These are phyloP conservation scores for Suillus fuscotomentosus DNA, from an alignment of 768 basidiomycete species.

Conservation along the genomic window DNA sequence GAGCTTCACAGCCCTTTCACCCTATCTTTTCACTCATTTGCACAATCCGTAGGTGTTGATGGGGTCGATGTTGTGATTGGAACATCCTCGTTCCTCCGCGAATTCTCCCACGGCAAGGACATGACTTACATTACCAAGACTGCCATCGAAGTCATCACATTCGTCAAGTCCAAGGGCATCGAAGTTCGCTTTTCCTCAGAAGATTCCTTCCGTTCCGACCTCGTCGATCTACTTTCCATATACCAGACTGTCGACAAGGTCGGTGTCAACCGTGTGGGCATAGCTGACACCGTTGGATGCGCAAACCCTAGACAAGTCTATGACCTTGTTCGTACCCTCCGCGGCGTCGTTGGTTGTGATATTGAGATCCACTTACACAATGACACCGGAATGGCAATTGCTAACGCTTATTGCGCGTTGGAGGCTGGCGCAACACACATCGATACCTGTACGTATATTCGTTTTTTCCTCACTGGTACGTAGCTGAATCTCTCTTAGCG, in stretches of 20 bases:
- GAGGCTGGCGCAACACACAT: conserved; percentile 99
- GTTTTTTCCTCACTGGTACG: neutral
- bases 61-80: conserved; percentile 99
- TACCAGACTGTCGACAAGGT: conserved; percentile 99
- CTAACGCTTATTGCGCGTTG: conserved; percentile 96
- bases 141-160: conserved; percentile 97
- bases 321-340: conserved; percentile 92
- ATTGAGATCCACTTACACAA: conserved; percentile 99
- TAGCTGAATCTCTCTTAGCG: conserved; percentile 42
- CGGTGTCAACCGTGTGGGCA: conserved; percentile 97
- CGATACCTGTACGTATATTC: conserved; percentile 77
- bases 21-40: neutral
- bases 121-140: conserved; percentile 99
- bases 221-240: conserved; percentile 97
- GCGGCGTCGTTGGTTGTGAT: conserved; percentile 96
- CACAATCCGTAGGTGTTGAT: conserved; percentile 71
- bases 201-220: conserved; percentile 99
- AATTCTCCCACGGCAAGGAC: conserved; percentile 99
- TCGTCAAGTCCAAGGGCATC: conserved; percentile 99
- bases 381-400: conserved; percentile 98
- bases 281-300: conserved; percentile 98
- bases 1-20: conserved; percentile 16
- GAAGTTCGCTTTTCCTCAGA: conserved; percentile 99
- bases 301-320: conserved; percentile 99
- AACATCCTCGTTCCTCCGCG: conserved; percentile 97